Conservation (phyloP, 805 yeast species). For the Ogataea dorogensis region DNA sequence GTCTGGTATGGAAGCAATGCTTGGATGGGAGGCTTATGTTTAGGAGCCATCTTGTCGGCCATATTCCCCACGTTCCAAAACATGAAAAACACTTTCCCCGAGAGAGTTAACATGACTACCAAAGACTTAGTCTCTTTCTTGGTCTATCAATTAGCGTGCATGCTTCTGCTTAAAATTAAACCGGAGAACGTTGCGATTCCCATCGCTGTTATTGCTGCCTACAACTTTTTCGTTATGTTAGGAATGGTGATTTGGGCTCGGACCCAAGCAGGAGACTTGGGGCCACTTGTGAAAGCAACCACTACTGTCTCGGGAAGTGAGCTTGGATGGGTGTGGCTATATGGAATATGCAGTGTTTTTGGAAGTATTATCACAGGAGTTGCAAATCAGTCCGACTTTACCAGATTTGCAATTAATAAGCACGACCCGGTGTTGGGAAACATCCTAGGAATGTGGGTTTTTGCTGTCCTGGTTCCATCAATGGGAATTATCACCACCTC, state of each 20-base stretch:
- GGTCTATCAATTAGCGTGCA: slow-evolving; percentile 43
- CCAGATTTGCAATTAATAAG: slow-evolving; percentile 13
- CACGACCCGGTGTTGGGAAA: slow-evolving; percentile 8
- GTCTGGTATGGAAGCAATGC: slow-evolving; percentile 49
- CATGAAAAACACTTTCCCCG: slow-evolving; percentile 41
- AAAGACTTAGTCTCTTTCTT: slow-evolving; percentile 44
- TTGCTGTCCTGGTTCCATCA: slow-evolving; percentile 42
- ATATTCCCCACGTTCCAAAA: slow-evolving; percentile 38
- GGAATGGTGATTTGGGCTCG: slow-evolving; percentile 35
- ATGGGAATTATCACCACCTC: slow-evolving; percentile 48
- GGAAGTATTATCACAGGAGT: neutral
- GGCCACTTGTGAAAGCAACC: slow-evolving; percentile 24
- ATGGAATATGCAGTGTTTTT: neutral
- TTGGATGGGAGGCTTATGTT: slow-evolving; percentile 45
- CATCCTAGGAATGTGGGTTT: slow-evolving; percentile 29
- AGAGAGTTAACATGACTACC: slow-evolving; percentile 38
- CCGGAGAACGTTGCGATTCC: slow-evolving; percentile 35
- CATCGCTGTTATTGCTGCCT: slow-evolving; percentile 4
- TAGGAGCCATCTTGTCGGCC: slow-evolving; percentile 38
- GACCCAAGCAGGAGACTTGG: slow-evolving; percentile 31
- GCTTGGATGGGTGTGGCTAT: slow-evolving; percentile 20
- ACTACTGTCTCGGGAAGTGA: slow-evolving; percentile 5
- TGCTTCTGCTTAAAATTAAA: slow-evolving; percentile 40
- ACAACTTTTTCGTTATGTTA: slow-evolving; percentile 12
- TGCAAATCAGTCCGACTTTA: slow-evolving; percentile 1